These are phyloP conservation scores for Trypanosomatidae sp. DNA, from an alignment of 208 protist species.

Conservation along the genomic window DNA sequence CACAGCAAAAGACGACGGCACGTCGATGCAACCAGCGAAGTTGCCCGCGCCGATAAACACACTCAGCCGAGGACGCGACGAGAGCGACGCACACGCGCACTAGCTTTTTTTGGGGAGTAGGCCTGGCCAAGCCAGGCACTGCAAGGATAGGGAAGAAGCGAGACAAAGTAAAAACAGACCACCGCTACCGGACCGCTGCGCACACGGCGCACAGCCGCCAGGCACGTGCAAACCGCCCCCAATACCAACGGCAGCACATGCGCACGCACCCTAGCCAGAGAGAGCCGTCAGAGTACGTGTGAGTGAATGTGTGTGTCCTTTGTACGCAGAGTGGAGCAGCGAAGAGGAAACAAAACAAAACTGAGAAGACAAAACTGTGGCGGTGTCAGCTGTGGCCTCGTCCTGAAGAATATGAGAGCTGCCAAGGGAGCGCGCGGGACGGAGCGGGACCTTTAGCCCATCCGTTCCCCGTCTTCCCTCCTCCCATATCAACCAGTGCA, in stretches of 20 bases:
- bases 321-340: background rate
- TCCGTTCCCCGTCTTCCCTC: background rate
- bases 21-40: background rate
- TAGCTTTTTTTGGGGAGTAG: background rate
- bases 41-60: background rate
- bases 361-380: background rate
- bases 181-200: background rate
- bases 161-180: too few relatives aligned
- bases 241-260: background rate
- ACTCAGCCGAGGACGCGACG: background rate
- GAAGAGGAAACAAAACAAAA: background rate
- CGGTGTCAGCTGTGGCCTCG: background rate
- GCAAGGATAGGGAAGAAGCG: background rate
- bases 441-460: background rate
- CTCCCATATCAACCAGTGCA: background rate
- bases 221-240: background rate
- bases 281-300: background rate
- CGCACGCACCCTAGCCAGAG: background rate
- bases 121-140: background rate
- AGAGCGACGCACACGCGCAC: background rate
- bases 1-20: background rate
- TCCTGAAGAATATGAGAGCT: background rate
- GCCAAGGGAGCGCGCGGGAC: background rate
- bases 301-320: background rate
- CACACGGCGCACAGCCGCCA: background rate